Base-by-base conservation (phyloP, 148 eudicot species). In the Silene latifolia region DNA sequence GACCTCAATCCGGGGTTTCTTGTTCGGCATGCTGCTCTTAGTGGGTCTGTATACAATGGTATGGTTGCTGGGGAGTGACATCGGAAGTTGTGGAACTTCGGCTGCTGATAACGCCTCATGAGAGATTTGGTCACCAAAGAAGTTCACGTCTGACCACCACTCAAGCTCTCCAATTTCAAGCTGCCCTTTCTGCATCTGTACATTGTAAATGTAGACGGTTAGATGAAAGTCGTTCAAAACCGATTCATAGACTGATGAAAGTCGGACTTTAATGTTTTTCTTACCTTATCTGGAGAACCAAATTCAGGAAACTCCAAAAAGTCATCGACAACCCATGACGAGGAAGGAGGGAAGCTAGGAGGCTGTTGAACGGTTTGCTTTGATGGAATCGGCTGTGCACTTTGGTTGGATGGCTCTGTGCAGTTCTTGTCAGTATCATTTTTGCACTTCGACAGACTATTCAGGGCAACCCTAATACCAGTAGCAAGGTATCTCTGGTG, bases 401-500 rank as follows among this genome's bases (percentile, higher is more conserved):
- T 85, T 13, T 80, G 80, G 71, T 85, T 87, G 1, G 92, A 85
- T 56, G 96, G 92, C 59, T 94, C 93, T 48, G 51, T 77, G 54
- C 80, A 67, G 76, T 54, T 75, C 66, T 84, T 87, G 68, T 81
- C 85, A 18, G 69, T 39, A 44, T 83, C 90, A 48, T 87, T 80
- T 29, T 80, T 73, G 76, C 89, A 85, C 67, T 81, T 82, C 2
- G 89, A 66, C 17, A 76, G 69, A 19, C 76, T 82, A 11, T 82
- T 86, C 20, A 90, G 74, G 44, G 92, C 94, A 14, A 95, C 97
- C 14, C 84, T 84, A 25, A 95, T 92, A 17, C 99, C 96, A 1
- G 99, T 95, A 47, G 99, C 97, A 39, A 95, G 80, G 79, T 86
- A 90, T 39, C 97, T 83, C 81, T 95, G 97, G 81, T 95, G 99